phyloP scores from a whole-genome alignment of 2,329 filamentous ascomycete species.

The Bipolaris bicolor region DNA sequence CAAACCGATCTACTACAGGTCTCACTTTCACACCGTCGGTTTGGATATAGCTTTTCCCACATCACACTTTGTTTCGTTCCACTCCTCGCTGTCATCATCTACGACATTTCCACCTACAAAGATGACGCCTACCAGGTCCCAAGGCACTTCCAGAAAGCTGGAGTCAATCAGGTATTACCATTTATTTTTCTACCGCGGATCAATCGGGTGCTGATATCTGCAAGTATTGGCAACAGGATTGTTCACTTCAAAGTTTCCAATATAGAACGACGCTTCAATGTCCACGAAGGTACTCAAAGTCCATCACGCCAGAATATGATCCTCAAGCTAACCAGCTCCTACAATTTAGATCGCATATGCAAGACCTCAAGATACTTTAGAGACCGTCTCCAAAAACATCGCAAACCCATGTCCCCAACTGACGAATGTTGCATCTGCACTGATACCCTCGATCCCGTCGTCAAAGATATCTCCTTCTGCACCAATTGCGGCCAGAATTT shows the following conservation, averaged over 20 bases:
- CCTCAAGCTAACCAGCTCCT: neutral
- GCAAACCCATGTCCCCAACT: slow-evolving; percentile 14
- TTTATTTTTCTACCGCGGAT: neutral
- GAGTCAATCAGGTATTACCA: slow-evolving; percentile 1
- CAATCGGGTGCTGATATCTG: neutral
- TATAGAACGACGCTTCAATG: slow-evolving; percentile 15
- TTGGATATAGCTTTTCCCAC: neutral
- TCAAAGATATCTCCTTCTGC: slow-evolving; percentile 25
- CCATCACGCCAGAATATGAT: neutral
- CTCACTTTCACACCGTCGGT: neutral
- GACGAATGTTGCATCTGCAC: slow-evolving; percentile 29
- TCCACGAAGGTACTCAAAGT: slow-evolving; percentile 21
- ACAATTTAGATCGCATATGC: slow-evolving; percentile 25
- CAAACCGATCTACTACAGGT: neutral
- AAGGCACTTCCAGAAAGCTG: slow-evolving; percentile 4
- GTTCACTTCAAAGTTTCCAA: slow-evolving; percentile 15
- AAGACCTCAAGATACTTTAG: slow-evolving; percentile 24
- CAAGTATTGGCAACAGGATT: slow-evolving; percentile 11
- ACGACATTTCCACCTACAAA: neutral
- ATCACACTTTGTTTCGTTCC: neutral
- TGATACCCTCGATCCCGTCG: slow-evolving; percentile 11
- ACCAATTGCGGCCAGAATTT: slow-evolving; percentile 25
- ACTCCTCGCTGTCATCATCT: neutral
- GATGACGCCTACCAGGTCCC: slow-evolving; percentile 1
- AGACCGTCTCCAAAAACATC: slow-evolving; percentile 17